These are phyloP conservation scores for Cucumis hystrix DNA, from an alignment of 306 rosid genomes.

Conservation along the genomic window DNA sequence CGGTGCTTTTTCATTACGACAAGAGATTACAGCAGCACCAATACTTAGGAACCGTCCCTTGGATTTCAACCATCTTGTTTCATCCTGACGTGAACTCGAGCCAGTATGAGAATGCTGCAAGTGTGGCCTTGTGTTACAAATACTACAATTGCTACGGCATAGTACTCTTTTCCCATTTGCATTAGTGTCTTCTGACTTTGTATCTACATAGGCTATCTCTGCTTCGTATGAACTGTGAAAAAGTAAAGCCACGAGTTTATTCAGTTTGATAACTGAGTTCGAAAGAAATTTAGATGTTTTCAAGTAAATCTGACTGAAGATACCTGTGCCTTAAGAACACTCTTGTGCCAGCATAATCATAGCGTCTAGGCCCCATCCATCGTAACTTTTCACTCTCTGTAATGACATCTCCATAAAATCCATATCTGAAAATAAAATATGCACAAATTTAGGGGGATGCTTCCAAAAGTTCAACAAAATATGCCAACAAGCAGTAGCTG, in stretches of 20 bases:
- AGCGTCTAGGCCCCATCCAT: slow-evolving; percentile 97
- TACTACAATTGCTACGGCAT: slow-evolving; percentile 61
- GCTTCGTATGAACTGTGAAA: slow-evolving; percentile 75
- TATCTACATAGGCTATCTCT: slow-evolving; percentile 67
- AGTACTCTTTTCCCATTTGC: slow-evolving; percentile 24
- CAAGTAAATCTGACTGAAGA: not conserved
- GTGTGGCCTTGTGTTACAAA: slow-evolving; percentile 41
- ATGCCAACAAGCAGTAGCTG: slow-evolving; percentile 6
- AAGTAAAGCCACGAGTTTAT: not conserved
- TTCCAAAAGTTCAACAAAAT: slow-evolving; percentile 2
- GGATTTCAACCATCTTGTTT: slow-evolving; percentile 54
- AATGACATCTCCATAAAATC: slow-evolving; percentile 97
- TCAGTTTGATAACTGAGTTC: not conserved
- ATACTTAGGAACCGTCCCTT: slow-evolving; percentile 73
- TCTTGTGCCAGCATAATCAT: slow-evolving; percentile 88
- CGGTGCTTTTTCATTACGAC: slow-evolving; percentile 85
- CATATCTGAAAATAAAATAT: slow-evolving; percentile 45
- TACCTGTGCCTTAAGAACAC: slow-evolving; percentile 77
- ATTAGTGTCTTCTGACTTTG: slow-evolving; percentile 43
- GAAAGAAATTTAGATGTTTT: not conserved
- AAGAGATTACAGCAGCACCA: slow-evolving; percentile 86
- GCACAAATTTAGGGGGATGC: slow-evolving; percentile 11
- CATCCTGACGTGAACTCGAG: slow-evolving; percentile 30
- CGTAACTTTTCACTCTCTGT: slow-evolving; percentile 85
- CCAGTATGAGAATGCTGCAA: slow-evolving; percentile 10